A percentile compares a stretch with the other conserved stretches of the same genome.
Conservation (phyloP, 768 basidiomycete species). For the Tulasnella sp. region DNA sequence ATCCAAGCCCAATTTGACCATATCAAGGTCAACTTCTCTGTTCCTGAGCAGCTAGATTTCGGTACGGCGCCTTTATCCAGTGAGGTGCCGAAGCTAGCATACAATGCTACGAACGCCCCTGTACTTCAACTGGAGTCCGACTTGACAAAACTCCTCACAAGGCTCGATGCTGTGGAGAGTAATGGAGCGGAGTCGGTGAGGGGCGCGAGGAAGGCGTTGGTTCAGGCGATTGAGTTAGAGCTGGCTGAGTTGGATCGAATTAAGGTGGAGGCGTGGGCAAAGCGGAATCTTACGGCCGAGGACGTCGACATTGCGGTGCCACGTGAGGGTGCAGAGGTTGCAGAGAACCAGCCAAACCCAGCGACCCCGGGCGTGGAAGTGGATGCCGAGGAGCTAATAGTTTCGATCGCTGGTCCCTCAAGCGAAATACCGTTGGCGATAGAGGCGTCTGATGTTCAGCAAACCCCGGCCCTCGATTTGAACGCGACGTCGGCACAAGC, state of each 20-base stretch:
- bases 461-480: no score
- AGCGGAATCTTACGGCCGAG: constrained; percentile 4
- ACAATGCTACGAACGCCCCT: constrained; percentile 47
- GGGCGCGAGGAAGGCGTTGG: constrained; percentile 40
- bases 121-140: constrained; percentile 54
- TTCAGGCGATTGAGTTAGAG: constrained; percentile 50
- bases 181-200: constrained; percentile 48
- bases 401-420: no score
- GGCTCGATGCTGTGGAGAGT: constrained; percentile 59
- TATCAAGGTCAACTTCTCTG: constrained; percentile 35
- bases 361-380: no score
- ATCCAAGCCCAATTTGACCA: constrained; percentile 37
- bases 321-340: background rate
- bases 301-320: background rate
- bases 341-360: no score
- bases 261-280: constrained; percentile 28
- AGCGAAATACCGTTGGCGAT: no score
- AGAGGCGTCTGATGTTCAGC: no score
- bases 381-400: no score
- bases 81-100: constrained; percentile 40
- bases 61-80: constrained; percentile 9
- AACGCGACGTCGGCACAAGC: no score
- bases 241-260: constrained; percentile 39
- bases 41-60: constrained; percentile 42
- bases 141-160: constrained; percentile 50